Conservation (phyloP, 768 basidiomycete genomes). For the Wakefieldia striispora region DNA sequence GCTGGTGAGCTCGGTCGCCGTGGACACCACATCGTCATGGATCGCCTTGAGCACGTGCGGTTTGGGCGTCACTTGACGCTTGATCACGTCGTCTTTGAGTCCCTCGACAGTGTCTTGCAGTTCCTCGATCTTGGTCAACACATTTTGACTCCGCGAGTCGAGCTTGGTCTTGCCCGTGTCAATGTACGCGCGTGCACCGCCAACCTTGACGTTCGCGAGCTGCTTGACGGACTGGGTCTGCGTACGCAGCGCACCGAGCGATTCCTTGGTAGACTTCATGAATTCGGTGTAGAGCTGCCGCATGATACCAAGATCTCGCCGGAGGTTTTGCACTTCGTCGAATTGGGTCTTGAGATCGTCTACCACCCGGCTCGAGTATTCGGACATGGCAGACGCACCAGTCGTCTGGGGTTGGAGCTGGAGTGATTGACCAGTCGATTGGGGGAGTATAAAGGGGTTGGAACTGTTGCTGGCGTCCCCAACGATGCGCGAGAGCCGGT, state of each 20-base stretch:
- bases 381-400: slow-evolving; percentile 69
- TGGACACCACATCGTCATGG: slow-evolving; percentile 65
- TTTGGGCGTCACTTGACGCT: slow-evolving; percentile 84
- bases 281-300: slow-evolving; percentile 95
- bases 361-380: slow-evolving; percentile 72
- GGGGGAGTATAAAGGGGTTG: slow-evolving; percentile 46
- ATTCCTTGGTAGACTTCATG: slow-evolving; percentile 86
- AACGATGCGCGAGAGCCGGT: slow-evolving; percentile 71
- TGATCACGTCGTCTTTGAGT: slow-evolving; percentile 88
- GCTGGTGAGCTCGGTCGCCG: slow-evolving; percentile 67
- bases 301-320: slow-evolving; percentile 91
- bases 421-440: slow-evolving; percentile 67
- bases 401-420: slow-evolving; percentile 63
- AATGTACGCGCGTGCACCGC: slow-evolving; percentile 84
- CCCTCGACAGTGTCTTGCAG: slow-evolving; percentile 88
- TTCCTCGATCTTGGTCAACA: slow-evolving; percentile 90
- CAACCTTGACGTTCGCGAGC: slow-evolving; percentile 76
- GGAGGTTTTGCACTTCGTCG: slow-evolving; percentile 91
- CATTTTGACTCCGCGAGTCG: slow-evolving; percentile 85
- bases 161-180: slow-evolving; percentile 90
- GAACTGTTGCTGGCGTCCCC: slow-evolving; percentile 37
- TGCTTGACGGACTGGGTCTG: slow-evolving; percentile 90
- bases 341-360: slow-evolving; percentile 87
- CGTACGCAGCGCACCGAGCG: slow-evolving; percentile 69
- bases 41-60: slow-evolving; percentile 66